A percentile compares a stretch with the other conserved stretches of the same genome.
phyloP scores from a whole-genome alignment of 2,329 filamentous ascomycete genomes.

The Tolypocladium amazonense region DNA sequence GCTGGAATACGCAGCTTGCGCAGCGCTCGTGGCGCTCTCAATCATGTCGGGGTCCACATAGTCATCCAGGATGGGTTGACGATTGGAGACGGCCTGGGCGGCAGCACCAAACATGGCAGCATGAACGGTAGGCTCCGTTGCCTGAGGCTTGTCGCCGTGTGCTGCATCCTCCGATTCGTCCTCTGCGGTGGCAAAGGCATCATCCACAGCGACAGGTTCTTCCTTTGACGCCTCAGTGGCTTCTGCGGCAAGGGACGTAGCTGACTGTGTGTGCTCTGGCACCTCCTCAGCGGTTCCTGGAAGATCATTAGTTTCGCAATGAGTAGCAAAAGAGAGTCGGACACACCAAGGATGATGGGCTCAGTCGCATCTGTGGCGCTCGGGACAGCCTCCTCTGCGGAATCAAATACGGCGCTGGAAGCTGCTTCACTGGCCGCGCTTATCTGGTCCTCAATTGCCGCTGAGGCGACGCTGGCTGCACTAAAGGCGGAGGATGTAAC shows the following conservation, averaged over 20 bases:
- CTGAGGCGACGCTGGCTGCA: slow-evolving; percentile 1
- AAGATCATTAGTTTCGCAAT: neutral
- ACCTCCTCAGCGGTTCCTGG: neutral
- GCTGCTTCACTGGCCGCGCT: neutral
- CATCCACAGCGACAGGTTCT: neutral
- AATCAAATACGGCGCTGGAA: neutral
- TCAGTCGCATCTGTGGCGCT: neutral
- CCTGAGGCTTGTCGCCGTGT: slow-evolving; percentile 11
- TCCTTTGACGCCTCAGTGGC: neutral
- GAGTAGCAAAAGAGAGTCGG: no score
- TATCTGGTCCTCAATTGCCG: neutral
- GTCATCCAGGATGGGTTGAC: slow-evolving; percentile 36
- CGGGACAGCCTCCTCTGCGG: neutral
- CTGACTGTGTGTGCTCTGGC: neutral
- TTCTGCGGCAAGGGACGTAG: neutral
- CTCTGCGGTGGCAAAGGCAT: slow-evolving; percentile 4
- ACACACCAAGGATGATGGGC: neutral
- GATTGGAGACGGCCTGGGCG: slow-evolving; percentile 37
- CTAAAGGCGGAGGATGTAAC: slow-evolving; percentile 1
- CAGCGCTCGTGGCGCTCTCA: slow-evolving; percentile 30
- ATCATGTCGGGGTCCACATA: slow-evolving; percentile 24
- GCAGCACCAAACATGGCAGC: slow-evolving; percentile 39
- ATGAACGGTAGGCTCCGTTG: slow-evolving; percentile 25
- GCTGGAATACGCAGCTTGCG: slow-evolving; percentile 49
- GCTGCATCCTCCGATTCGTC: slow-evolving; percentile 13